Percentiles rank a stretch among this genome's conserved stretches.
phyloP scores from a whole-genome alignment of 345 rosid genomes.

The Kandelia obovata region DNA sequence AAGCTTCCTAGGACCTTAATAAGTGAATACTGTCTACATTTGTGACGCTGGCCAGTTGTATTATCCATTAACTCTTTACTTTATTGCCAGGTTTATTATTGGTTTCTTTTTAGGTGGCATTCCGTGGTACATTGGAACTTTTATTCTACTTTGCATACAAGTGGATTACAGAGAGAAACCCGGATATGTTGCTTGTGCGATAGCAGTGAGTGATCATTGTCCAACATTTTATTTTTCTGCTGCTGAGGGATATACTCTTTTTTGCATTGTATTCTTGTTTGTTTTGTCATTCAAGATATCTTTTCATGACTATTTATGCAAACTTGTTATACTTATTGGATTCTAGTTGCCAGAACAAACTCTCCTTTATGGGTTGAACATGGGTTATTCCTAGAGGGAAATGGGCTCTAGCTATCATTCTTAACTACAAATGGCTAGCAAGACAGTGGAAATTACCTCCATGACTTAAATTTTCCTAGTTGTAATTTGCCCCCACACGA shows the following conservation, averaged over 20 bases:
- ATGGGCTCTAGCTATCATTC: background rate
- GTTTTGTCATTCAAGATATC: background rate
- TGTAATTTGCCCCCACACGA: too few relatives aligned
- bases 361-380: background rate
- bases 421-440: too few relatives aligned
- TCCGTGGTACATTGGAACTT: conserved; percentile 81
- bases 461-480: too few relatives aligned
- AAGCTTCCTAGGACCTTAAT: too few relatives aligned
- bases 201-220: conserved; percentile 53
- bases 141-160: conserved; percentile 45
- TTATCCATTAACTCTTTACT: background rate
- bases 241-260: background rate
- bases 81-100: conserved; percentile 50
- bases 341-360: background rate
- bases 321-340: background rate
- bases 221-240: background rate
- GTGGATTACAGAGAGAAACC: conserved; percentile 80
- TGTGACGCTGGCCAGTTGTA: background rate
- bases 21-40: too few relatives aligned
- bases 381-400: background rate
- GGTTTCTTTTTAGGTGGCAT: conserved; percentile 86
- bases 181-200: conserved; percentile 73
- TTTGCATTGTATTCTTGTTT: background rate
- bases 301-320: too few relatives aligned
- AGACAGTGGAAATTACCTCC: too few relatives aligned